phyloP scores from a whole-genome alignment of 305 asterid species.

The Fraxinus baroniana region DNA sequence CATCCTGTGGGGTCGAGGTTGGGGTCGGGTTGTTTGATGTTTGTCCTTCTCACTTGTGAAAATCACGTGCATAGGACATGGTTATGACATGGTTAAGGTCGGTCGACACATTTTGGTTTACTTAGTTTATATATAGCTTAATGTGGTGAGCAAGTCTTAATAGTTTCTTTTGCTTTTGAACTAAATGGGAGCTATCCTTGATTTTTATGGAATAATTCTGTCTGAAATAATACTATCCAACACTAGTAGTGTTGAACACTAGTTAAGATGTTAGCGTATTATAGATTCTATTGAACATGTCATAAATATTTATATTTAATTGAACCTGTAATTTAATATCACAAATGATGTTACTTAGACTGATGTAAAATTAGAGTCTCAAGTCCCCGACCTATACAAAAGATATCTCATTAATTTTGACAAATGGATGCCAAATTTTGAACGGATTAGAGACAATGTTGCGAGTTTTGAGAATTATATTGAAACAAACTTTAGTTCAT shows the following conservation, averaged over 20 bases:
- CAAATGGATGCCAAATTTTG: background rate
- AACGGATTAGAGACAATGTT: background rate
- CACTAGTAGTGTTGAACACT: background rate
- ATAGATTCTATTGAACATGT: background rate
- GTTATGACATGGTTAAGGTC: conserved; percentile 18
- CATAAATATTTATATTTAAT: background rate
- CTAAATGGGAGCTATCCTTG: background rate
- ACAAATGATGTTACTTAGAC: background rate
- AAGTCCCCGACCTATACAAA: background rate
- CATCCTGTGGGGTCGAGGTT: background rate
- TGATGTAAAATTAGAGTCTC: background rate
- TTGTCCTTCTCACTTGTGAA: conserved; percentile 17
- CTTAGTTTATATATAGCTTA: background rate
- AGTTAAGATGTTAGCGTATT: background rate
- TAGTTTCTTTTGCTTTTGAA: background rate
- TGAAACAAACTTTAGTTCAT: background rate
- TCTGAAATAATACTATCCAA: too few relatives aligned
- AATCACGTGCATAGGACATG: background rate
- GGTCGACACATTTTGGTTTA: conserved; percentile 12
- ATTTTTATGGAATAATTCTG: background rate
- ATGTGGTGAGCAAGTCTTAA: background rate
- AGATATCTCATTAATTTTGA: background rate
- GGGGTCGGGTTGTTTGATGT: background rate
- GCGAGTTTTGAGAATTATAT: background rate
- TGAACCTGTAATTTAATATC: background rate